Evolutionary conservation across 2,329 filamentous ascomycete species (phyloP), one percentile per base, ranked within the genome.

Genomic region (Plenodomus biglobosus): DNA sequence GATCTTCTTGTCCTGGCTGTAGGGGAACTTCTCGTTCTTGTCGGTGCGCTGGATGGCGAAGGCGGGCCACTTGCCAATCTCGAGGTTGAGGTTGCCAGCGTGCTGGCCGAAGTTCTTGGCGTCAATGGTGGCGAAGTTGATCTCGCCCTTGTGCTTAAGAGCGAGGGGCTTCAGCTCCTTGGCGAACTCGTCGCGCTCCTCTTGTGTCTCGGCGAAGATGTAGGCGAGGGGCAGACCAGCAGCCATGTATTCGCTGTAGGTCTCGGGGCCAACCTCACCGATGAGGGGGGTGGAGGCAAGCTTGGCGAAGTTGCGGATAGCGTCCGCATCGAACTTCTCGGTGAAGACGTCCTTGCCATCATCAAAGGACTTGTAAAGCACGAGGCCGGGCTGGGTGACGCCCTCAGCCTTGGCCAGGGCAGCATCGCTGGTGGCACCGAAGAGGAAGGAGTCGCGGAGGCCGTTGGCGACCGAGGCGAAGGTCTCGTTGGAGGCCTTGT

Each of bases 91-190:
- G 85, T 99, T 99, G 68, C 84, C 85, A 62, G 90, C 92, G 78
- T 99, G 94, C 62, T 92, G 91, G 72, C 94, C 94, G 71, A 95
- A 99, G 52, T 88, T 76, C 80, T 89, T 90, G 62, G 94, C 92
- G 71, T 99, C 94, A 66, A 99, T 97, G 69, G 91, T 96, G 59
- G 92, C 94, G 73, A 99, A 95, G 87, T 95, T 97, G 80, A 99
- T 84, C 74, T 85, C 85, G 76, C 94, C 92, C 78, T 92, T 92
- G 82, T 91, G 85, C 80, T 92, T 88, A 80, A 95, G 83, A 53
- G 94, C 94, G 60, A 99, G 75, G 59, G 89, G 81, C 82, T 91
- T 95, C 68, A 99, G 81, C 55, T 84, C 79, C 58, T 87, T 83
- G 62, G 86, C 80, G 61, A 96, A 85, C 68, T 85, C 78, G 69